Percentiles rank a stretch among this genome's conserved stretches.
These are phyloP conservation scores for Microbotryum saponariae DNA, from an alignment of 1,284 basidiomycete species.

Conservation along the genomic window DNA sequence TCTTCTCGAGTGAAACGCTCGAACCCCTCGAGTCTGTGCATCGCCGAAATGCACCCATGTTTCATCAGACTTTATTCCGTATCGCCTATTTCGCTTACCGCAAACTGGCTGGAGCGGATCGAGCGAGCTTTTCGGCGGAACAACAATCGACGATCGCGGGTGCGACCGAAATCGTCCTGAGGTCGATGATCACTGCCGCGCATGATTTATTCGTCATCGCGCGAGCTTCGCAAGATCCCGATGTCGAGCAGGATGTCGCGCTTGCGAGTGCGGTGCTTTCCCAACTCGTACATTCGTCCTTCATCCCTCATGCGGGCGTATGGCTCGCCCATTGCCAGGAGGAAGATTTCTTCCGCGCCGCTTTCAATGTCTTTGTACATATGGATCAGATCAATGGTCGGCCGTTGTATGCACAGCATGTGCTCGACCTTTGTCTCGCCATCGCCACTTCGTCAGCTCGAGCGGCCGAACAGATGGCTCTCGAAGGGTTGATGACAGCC, in stretches of 20 bases:
- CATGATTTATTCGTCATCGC: slow-evolving; percentile 61
- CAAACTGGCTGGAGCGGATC: slow-evolving; percentile 45
- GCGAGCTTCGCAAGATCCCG: slow-evolving; percentile 51
- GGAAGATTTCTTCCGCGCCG: slow-evolving; percentile 66
- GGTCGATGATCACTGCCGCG: slow-evolving; percentile 61
- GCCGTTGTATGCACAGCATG: slow-evolving; percentile 59
- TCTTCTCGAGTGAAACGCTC: slow-evolving; percentile 66
- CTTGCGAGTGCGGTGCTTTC: slow-evolving; percentile 72
- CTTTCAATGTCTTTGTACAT: slow-evolving; percentile 54
- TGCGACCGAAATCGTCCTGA: slow-evolving; percentile 57
- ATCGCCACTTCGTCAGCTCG: slow-evolving; percentile 61
- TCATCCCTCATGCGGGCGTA: slow-evolving; percentile 59
- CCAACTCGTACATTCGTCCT: slow-evolving; percentile 55
- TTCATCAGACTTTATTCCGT: slow-evolving; percentile 72
- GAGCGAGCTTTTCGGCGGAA: slow-evolving; percentile 48
- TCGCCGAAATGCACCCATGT: slow-evolving; percentile 56
- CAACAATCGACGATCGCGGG: slow-evolving; percentile 54
- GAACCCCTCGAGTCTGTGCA: slow-evolving; percentile 67
- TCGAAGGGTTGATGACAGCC: slow-evolving; percentile 69
- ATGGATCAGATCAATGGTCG: slow-evolving; percentile 30
- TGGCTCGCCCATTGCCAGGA: slow-evolving; percentile 79
- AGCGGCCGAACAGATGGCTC: slow-evolving; percentile 75
- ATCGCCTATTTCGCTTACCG: slow-evolving; percentile 67
- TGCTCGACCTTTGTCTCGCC: slow-evolving; percentile 77
- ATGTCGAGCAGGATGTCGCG: slow-evolving; percentile 70